Percentiles rank a stretch among this genome's conserved stretches.
These are phyloP conservation scores for Cadophora malorum DNA, from an alignment of 2,329 filamentous ascomycete genomes.

Conservation along the genomic window DNA sequence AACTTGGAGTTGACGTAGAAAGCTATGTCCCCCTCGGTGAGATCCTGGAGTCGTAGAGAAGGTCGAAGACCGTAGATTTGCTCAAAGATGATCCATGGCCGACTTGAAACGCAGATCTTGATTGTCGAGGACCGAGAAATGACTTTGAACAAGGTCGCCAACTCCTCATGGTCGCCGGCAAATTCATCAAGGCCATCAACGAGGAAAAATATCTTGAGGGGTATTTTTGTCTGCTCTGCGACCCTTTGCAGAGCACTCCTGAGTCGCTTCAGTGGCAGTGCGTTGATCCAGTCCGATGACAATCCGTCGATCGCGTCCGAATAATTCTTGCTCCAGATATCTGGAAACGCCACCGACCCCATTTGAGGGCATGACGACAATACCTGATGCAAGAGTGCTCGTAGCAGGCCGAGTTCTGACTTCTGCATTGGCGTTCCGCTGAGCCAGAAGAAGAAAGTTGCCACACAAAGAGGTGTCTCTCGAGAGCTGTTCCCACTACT, in stretches of 20 bases:
- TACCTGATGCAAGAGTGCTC: neutral
- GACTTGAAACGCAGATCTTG: neutral
- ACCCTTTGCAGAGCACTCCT: neutral
- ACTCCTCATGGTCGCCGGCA: neutral
- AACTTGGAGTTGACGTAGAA: too few relatives aligned
- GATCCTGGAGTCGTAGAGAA: neutral
- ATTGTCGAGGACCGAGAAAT: neutral
- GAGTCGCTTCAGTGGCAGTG: too few relatives aligned
- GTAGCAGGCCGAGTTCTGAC: neutral
- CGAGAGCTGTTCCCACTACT: too few relatives aligned
- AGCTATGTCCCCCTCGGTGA: neutral
- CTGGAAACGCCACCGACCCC: neutral
- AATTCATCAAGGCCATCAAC: neutral
- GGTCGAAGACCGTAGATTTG: neutral
- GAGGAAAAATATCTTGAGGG: neutral
- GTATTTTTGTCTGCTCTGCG: neutral
- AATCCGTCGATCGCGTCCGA: neutral
- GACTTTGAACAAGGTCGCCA: neutral
- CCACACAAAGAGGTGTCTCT: neutral
- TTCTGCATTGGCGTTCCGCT: neutral
- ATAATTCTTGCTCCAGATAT: neutral
- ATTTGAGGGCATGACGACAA: neutral
- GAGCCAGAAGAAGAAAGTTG: neutral
- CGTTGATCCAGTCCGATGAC: neutral
- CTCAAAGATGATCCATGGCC: neutral